Conservation (phyloP, 768 basidiomycete species). For the Trametes cubensis region DNA sequence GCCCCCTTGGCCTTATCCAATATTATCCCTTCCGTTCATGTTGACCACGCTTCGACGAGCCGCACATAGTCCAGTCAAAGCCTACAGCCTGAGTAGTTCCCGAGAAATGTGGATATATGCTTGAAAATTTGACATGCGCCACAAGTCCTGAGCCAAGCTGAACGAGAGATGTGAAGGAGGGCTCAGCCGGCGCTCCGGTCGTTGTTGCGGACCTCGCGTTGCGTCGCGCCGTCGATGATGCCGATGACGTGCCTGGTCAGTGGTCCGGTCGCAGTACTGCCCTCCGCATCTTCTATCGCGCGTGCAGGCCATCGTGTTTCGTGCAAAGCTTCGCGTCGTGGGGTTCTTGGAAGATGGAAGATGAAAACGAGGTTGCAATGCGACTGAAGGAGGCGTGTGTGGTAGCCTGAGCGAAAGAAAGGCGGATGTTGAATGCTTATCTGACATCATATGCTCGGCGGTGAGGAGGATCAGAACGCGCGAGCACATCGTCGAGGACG, state of each 20-base stretch:
- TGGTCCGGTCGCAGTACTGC: too few relatives aligned
- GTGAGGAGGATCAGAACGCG: slow-evolving; percentile 1
- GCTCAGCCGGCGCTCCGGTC: slow-evolving; percentile 12
- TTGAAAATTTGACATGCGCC: too few relatives aligned
- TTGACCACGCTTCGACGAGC: too few relatives aligned
- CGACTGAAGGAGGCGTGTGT: neutral
- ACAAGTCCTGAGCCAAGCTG: neutral
- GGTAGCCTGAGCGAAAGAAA: neutral
- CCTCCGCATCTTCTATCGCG: too few relatives aligned
- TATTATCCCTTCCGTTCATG: too few relatives aligned
- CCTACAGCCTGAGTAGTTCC: too few relatives aligned
- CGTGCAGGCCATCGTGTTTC: too few relatives aligned
- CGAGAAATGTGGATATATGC: too few relatives aligned
- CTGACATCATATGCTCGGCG: slow-evolving; percentile 22
- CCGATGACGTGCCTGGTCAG: slow-evolving; percentile 4
- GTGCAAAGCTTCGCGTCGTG: too few relatives aligned
- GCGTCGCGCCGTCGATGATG: slow-evolving; percentile 8
- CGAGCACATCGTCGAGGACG: slow-evolving; percentile 1
- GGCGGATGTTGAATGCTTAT: neutral
- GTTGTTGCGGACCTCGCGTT: neutral
- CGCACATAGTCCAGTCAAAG: too few relatives aligned
- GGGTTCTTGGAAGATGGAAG: neutral
- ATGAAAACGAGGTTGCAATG: neutral
- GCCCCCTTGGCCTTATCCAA: too few relatives aligned
- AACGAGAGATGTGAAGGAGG: neutral